These are phyloP conservation scores for Euryodendron excelsum DNA, from an alignment of 148 eudicot species.

Conservation along the genomic window DNA sequence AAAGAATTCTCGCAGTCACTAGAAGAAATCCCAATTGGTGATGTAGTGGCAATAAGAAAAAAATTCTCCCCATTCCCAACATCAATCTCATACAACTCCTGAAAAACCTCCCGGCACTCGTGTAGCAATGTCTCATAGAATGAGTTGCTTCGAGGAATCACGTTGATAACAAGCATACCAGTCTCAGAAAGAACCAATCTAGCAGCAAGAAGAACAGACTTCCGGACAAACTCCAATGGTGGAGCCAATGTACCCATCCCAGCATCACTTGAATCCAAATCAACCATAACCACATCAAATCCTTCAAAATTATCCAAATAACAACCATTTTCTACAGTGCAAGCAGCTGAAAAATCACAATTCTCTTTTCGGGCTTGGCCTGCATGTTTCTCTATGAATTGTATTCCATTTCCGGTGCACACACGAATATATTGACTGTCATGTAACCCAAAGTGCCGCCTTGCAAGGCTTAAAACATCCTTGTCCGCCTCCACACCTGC, in stretches of 20 bases:
- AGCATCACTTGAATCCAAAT: constrained; percentile 77
- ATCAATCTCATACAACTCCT: constrained; percentile 62
- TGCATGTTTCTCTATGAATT: constrained; percentile 35
- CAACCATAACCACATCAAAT: constrained; percentile 83
- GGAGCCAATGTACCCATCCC: constrained; percentile 60
- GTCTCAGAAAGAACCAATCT: constrained; percentile 41
- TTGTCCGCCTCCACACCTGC: constrained; percentile 73
- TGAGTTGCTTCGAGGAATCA: constrained; percentile 47
- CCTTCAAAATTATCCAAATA: neutral
- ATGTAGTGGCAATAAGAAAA: constrained; percentile 56
- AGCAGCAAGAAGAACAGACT: constrained; percentile 51
- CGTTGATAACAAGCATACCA: constrained; percentile 67
- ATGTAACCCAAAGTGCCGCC: constrained; percentile 53
- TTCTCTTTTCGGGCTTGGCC: neutral
- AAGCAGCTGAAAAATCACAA: constrained; percentile 11
- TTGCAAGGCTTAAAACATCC: constrained; percentile 61
- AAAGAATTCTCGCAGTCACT: constrained; percentile 28
- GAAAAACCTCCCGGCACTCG: constrained; percentile 40
- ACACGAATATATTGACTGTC: constrained; percentile 33
- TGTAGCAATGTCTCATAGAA: constrained; percentile 47
- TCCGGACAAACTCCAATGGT: constrained; percentile 52
- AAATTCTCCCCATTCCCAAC: constrained; percentile 65
- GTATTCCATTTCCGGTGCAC: constrained; percentile 57
- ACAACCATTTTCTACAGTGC: neutral
- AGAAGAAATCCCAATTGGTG: constrained; percentile 13